Base-by-base conservation (phyloP, 352 stramenopile genomes). In the Globisporangium ultimum region DNA sequence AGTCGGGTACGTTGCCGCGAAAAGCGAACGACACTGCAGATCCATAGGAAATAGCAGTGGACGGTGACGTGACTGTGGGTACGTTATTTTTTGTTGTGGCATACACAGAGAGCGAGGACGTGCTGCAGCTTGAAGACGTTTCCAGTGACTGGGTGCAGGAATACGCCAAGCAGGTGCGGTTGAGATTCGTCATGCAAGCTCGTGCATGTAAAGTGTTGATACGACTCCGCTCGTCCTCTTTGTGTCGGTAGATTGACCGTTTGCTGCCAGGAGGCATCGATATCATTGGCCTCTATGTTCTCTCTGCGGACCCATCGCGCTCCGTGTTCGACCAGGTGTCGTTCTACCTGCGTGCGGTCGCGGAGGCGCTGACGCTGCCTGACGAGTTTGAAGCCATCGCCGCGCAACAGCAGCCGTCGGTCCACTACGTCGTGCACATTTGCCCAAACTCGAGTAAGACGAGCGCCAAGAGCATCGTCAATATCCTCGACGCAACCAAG, bases 71-170 rank as follows among this genome's bases (percentile, higher is more conserved):
- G 13, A 11, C 34, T 32, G 6, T 13, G 17, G 18, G 14, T 13
- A 52, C 46, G 22, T 21, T 9, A 11, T 43, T 48, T 41, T 7
- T 28, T 4, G 13, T 17, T 21, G 20, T 11, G 20, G 14, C 45
- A 15, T 15, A 43, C 41, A 48, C 22, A 64, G 70, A 83, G 47
- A 60, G 61, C 54, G 74, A 80, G 3, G 55, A 60, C 1, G 55
- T 64, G 1, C 67, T 56, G 14, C 50, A 63, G 54, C 76, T 88
- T 41, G 65, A 64, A 8, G 78, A 89, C 50, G 61, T 91, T 41
- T 88, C 79, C 13, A 64, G 73, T 20, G 79, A 89, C 12, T 91
- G 82, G 82, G 64, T 84, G 47, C 63, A 80, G 58, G 77, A 88
- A 48, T 73, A 83, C 63, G 70, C 79, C 40, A 76, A 82, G 56